Conservation (phyloP, 2,329 filamentous ascomycete species). For the Aspergillus fischeri region DNA sequence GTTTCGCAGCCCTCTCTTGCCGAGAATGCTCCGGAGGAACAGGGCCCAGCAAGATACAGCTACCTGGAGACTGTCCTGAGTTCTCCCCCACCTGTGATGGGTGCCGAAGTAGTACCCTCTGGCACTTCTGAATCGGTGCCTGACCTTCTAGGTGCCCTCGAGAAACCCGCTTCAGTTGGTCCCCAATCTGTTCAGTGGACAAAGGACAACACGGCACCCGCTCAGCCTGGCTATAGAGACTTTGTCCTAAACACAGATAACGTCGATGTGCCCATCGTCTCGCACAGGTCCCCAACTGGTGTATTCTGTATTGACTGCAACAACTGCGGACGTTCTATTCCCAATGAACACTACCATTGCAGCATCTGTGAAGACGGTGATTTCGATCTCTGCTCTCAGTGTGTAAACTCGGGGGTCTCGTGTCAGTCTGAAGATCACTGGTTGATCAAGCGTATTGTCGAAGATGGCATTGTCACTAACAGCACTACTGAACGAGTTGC, state of each 20-base stretch:
- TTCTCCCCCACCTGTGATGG: constrained; percentile 22
- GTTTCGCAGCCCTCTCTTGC: constrained; percentile 11
- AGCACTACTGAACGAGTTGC: constrained; percentile 80
- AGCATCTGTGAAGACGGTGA: constrained; percentile 89
- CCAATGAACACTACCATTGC: constrained; percentile 88
- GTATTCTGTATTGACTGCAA: constrained; percentile 92
- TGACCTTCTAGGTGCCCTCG: constrained; percentile 5
- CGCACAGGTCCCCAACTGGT: constrained; percentile 30
- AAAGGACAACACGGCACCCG: constrained; percentile 1
- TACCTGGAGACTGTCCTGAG: constrained; percentile 43
- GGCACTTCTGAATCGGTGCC: constrained; percentile 8
- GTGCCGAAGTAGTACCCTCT: constrained; percentile 10
- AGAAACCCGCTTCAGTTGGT: constrained; percentile 5
- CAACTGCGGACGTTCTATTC: constrained; percentile 72
- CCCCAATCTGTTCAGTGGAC: constrained; percentile 7
- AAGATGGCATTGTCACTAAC: constrained; percentile 72
- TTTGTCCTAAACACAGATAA: constrained; percentile 27
- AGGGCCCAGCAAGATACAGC: constrained; percentile 27
- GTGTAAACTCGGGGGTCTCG: constrained; percentile 68
- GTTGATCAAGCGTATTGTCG: constrained; percentile 86
- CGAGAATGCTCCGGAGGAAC: constrained; percentile 14
- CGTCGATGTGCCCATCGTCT: constrained; percentile 29
- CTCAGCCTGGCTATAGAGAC: constrained; percentile 21
- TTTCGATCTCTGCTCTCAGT: constrained; percentile 83
- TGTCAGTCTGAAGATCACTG: constrained; percentile 81